Percentiles rank a stretch among this genome's conserved stretches.
Evolutionary conservation across 2,329 filamentous ascomycete species (phyloP).

Genomic region (Ceratocystis huliohia): DNA sequence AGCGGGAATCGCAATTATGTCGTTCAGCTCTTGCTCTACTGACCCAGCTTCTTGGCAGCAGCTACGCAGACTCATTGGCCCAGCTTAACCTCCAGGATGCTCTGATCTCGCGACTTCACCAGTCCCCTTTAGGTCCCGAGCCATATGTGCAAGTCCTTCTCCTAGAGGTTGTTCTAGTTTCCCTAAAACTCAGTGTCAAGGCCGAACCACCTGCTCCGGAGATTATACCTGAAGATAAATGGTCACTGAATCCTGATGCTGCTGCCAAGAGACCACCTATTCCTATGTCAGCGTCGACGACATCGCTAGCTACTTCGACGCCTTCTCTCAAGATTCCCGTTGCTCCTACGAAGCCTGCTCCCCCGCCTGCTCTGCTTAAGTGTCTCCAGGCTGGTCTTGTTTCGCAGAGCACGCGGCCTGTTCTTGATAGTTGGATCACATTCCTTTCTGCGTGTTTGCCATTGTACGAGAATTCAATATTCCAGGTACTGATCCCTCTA

Average conservation of each 20-base stretch:
- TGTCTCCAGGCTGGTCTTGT: slow-evolving; percentile 74
- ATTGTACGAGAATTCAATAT: slow-evolving; percentile 71
- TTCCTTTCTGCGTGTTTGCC: slow-evolving; percentile 76
- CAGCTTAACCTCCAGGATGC: slow-evolving; percentile 56
- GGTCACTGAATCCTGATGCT: slow-evolving; percentile 2
- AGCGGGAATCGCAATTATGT: slow-evolving; percentile 53
- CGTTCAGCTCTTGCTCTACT: slow-evolving; percentile 57
- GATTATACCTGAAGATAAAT: slow-evolving; percentile 38
- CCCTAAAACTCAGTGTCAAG: slow-evolving; percentile 49
- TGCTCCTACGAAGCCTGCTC: slow-evolving; percentile 32
- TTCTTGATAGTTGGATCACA: slow-evolving; percentile 82
- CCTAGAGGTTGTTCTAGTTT: slow-evolving; percentile 63
- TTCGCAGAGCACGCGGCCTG: slow-evolving; percentile 56
- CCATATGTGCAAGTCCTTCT: slow-evolving; percentile 63
- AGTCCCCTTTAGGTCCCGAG: slow-evolving; percentile 48
- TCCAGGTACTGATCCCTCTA: slow-evolving; percentile 78
- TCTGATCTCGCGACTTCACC: slow-evolving; percentile 55
- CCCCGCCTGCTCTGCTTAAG: slow-evolving; percentile 61
- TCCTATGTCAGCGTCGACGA: not conserved
- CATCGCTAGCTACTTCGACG: slow-evolving; percentile 1
- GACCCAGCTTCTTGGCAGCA: slow-evolving; percentile 54
- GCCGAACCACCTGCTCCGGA: slow-evolving; percentile 42
- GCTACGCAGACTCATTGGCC: slow-evolving; percentile 45
- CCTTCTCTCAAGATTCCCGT: slow-evolving; percentile 4
- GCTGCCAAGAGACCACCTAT: not conserved